A percentile compares a stretch with the other conserved stretches of the same genome.
These are phyloP conservation scores for Saururus chinensis DNA, from an alignment of 164 flowering plant genomes.

Conservation along the genomic window DNA sequence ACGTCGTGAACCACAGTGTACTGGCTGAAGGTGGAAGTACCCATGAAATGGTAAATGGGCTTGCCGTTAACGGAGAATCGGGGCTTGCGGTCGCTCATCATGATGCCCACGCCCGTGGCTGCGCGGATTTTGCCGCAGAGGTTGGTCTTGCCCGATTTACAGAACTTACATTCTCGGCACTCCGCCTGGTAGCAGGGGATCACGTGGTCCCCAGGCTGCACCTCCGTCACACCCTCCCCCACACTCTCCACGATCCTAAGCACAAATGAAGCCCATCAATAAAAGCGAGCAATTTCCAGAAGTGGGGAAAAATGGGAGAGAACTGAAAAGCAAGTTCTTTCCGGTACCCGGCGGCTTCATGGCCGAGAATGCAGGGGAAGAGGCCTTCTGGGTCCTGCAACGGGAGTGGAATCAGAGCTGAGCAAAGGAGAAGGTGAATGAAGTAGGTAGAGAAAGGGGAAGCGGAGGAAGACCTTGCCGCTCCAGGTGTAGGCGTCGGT, in stretches of 20 bases:
- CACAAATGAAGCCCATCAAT: not conserved
- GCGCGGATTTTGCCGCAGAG: constrained; percentile 91
- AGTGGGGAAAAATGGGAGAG: not conserved
- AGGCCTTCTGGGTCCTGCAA: constrained; percentile 96
- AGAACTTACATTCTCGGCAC: constrained; percentile 90
- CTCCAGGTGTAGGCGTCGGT: constrained; percentile 98
- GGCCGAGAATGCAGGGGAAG: constrained; percentile 97
- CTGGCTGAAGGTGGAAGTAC: constrained; percentile 96
- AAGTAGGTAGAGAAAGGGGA: not conserved
- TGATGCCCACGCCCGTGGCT: constrained; percentile 93
- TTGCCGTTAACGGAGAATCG: constrained; percentile 88
- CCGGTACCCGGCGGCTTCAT: constrained; percentile 92
- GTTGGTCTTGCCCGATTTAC: constrained; percentile 97
- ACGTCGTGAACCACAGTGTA: constrained; percentile 97
- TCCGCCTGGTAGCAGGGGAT: constrained; percentile 98
- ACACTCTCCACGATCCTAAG: constrained; percentile 93
- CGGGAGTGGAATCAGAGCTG: not conserved
- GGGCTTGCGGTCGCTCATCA: constrained; percentile 88
- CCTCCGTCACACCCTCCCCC: constrained; percentile 98
- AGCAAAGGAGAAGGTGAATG: too few species aligned
- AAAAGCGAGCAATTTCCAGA: not conserved
- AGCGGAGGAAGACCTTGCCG: constrained; percentile 58
- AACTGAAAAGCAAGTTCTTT: not conserved
- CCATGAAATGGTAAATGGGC: constrained; percentile 97
- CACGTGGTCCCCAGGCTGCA: constrained; percentile 95